Evolutionary conservation across 177 flowering plant species (phyloP).

Genomic region (Telopea speciosissima): DNA sequence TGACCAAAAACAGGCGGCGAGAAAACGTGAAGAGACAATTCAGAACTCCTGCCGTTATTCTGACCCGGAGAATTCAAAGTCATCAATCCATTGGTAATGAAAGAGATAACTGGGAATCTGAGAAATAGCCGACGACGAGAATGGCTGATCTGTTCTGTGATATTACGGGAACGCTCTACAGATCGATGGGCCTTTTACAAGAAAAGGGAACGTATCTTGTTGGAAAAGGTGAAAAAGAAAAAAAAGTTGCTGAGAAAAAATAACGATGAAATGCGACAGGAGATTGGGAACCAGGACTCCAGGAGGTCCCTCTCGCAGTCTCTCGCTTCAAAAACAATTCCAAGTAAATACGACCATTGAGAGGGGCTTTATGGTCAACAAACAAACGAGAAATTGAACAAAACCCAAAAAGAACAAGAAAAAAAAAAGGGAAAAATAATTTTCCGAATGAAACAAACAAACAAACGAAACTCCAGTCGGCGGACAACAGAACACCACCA

Average conservation of each 20-base stretch:
- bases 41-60: not conserved
- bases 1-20: constrained; percentile 11
- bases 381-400: not conserved
- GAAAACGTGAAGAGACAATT: not conserved
- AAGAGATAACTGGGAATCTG: not conserved
- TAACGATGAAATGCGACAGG: not conserved
- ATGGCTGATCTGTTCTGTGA: not conserved
- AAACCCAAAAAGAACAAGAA: not conserved
- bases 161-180: too few relatives aligned
- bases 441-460: not conserved
- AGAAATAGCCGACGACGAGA: not conserved
- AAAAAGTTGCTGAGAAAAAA: not conserved
- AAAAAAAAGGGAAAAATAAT: not conserved
- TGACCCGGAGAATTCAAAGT: not conserved
- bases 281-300: not conserved
- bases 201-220: not conserved
- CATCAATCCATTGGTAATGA: too few relatives aligned
- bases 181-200: too few relatives aligned
- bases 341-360: constrained; percentile 12
- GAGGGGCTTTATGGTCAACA: not conserved
- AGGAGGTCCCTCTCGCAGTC: too few relatives aligned
- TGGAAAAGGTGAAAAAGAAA: not conserved
- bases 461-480: not conserved
- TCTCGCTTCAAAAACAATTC: not conserved
- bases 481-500: not conserved